Conservation (phyloP, 768 basidiomycete species). For the Hypholoma sublateritium region DNA sequence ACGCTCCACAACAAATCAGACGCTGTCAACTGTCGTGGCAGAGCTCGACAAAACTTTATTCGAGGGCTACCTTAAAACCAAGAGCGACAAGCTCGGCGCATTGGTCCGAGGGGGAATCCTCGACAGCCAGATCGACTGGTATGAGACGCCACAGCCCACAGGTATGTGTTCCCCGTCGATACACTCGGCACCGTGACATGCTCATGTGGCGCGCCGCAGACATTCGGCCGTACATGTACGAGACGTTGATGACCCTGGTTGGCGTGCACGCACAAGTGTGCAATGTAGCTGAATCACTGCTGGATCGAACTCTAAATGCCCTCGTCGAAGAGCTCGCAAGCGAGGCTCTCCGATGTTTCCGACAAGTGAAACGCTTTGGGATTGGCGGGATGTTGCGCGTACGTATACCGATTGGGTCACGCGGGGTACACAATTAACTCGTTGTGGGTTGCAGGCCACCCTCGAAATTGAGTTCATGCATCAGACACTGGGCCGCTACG, state of each 20-base stretch:
- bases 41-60: slow-evolving; percentile 90
- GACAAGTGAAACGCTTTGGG: slow-evolving; percentile 86
- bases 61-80: slow-evolving; percentile 82
- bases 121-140: slow-evolving; percentile 87
- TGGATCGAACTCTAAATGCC: slow-evolving; percentile 79
- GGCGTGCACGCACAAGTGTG: slow-evolving; percentile 90
- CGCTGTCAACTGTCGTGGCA: slow-evolving; percentile 72
- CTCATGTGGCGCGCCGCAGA: slow-evolving; percentile 39
- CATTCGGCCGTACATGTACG: slow-evolving; percentile 93
- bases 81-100: slow-evolving; percentile 62
- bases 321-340: slow-evolving; percentile 82
- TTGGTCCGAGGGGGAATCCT: slow-evolving; percentile 82
- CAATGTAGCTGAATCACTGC: slow-evolving; percentile 71
- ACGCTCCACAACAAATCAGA: slow-evolving; percentile 35
- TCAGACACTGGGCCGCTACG: slow-evolving; percentile 89
- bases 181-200: slow-evolving; percentile 10
- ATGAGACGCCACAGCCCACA: slow-evolving; percentile 87
- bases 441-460: slow-evolving; percentile 65
- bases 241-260: slow-evolving; percentile 84
- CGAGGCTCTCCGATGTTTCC: slow-evolving; percentile 84
- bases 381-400: slow-evolving; percentile 99
- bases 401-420: slow-evolving; percentile 27
- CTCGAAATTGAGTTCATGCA: slow-evolving; percentile 99
- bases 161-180: slow-evolving; percentile 45
- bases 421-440: background rate